These are phyloP conservation scores for Leavenworthia alabamica DNA, from an alignment of 345 rosid species.

Conservation along the genomic window DNA sequence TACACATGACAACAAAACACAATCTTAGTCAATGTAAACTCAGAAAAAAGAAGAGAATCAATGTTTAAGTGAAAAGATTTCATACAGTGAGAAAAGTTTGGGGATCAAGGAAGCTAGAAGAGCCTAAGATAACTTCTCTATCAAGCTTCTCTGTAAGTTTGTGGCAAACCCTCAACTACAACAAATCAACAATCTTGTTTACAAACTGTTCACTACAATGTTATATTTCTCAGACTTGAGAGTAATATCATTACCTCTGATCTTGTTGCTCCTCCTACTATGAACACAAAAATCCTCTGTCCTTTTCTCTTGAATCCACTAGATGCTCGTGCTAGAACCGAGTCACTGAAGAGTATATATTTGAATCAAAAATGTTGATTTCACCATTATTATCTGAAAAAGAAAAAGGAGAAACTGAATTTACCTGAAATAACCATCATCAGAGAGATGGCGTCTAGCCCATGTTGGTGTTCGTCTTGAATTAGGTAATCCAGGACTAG, in stretches of 20 bases:
- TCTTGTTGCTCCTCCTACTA: constrained; percentile 92
- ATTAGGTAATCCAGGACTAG: constrained; percentile 44
- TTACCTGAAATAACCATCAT: constrained; percentile 86
- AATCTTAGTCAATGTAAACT: not conserved
- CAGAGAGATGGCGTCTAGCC: constrained; percentile 55
- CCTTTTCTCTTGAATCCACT: constrained; percentile 77
- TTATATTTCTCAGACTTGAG: not conserved
- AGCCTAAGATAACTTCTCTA: constrained; percentile 87
- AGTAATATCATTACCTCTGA: constrained; percentile 60
- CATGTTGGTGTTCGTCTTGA: constrained; percentile 80
- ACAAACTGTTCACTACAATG: not conserved
- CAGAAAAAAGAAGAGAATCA: not conserved
- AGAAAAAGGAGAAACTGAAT: not conserved
- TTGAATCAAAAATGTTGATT: not conserved
- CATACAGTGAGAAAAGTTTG: constrained; percentile 75
- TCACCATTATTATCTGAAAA: not conserved
- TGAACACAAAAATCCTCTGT: constrained; percentile 74
- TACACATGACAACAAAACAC: constrained; percentile 32
- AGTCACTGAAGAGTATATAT: constrained; percentile 53
- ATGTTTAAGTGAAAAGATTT: not conserved
- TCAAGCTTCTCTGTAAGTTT: constrained; percentile 79
- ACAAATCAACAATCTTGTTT: not conserved
- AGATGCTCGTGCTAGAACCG: constrained; percentile 62
- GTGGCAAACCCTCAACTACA: constrained; percentile 90
- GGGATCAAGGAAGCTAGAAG: constrained; percentile 90